Percentiles rank a stretch among this genome's conserved stretches.
Evolutionary conservation across 768 basidiomycete genomes (phyloP).

Genomic region (Auriculariales sp.): DNA sequence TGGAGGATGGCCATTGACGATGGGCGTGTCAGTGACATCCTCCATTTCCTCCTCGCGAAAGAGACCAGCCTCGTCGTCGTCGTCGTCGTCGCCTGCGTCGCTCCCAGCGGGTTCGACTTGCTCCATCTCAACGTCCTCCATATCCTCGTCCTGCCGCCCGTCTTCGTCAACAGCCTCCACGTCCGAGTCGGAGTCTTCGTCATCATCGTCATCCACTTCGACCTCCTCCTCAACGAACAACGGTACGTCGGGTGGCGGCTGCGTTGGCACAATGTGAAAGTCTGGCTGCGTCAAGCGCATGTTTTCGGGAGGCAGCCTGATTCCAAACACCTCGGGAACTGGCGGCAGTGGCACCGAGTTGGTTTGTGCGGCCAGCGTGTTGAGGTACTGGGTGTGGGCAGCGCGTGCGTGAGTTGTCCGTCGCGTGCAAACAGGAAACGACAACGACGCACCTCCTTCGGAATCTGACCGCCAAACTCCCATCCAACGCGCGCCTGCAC

Average conservation of each 20-base stretch:
- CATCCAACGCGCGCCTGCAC: conserved; percentile 84
- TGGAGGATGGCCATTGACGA: neutral
- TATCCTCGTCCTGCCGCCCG: conserved; percentile 54
- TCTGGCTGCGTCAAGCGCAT: conserved; percentile 69
- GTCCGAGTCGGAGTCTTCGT: conserved; percentile 41
- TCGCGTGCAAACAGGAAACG: neutral
- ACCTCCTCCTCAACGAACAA: conserved; percentile 68
- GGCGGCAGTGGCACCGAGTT: conserved; percentile 68
- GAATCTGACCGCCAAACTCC: conserved; percentile 82
- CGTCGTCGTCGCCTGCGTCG: conserved; percentile 58
- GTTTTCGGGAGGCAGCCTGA: conserved; percentile 48
- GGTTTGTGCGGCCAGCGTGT: conserved; percentile 70
- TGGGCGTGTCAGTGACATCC: conserved; percentile 37
- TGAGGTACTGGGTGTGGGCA: conserved; percentile 42
- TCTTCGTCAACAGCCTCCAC: no score
- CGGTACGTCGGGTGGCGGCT: conserved; percentile 62
- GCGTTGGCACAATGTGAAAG: conserved; percentile 78
- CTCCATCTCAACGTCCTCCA: conserved; percentile 41
- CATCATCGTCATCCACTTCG: conserved; percentile 64
- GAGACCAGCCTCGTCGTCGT: conserved; percentile 61
- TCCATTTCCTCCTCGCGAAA: conserved; percentile 75
- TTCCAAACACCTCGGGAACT: conserved; percentile 80
- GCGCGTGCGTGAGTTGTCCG: neutral
- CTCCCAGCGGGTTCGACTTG: conserved; percentile 5
- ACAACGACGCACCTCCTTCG: conserved; percentile 58